phyloP scores from a whole-genome alignment of 805 yeast genomes.

The Cyberlindnera mycetangii region DNA sequence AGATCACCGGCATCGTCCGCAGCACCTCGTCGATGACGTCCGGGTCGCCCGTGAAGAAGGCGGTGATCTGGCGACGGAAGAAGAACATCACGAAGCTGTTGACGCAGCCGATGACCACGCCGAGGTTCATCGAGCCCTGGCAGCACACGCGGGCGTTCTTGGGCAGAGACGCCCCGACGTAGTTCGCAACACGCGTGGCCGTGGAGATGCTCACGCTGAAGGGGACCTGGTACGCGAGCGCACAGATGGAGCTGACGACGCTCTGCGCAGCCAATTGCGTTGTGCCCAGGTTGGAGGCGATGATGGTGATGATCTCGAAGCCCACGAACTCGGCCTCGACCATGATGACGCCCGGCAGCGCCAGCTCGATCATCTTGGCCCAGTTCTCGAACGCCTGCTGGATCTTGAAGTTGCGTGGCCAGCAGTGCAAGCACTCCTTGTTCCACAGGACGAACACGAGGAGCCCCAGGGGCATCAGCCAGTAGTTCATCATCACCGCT shows the following conservation, averaged over 20 bases:
- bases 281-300: slow-evolving; percentile 69
- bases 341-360: slow-evolving; percentile 71
- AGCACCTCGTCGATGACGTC: slow-evolving; percentile 55
- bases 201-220: slow-evolving; percentile 70
- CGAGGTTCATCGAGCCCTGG: slow-evolving; percentile 40
- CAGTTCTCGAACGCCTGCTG: slow-evolving; percentile 49
- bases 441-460: slow-evolving; percentile 33
- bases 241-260: slow-evolving; percentile 62
- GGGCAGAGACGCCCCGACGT: slow-evolving; percentile 56
- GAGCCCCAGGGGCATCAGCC: slow-evolving; percentile 49
- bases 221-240: slow-evolving; percentile 66
- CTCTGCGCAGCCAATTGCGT: slow-evolving; percentile 71
- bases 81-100: slow-evolving; percentile 50
- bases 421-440: slow-evolving; percentile 56
- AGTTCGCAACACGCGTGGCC: slow-evolving; percentile 70
- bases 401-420: slow-evolving; percentile 42
- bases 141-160: slow-evolving; percentile 45
- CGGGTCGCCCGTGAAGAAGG: slow-evolving; percentile 57
- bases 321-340: slow-evolving; percentile 74
- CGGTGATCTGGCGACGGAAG: slow-evolving; percentile 49
- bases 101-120: slow-evolving; percentile 42
- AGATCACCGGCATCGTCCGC: slow-evolving; percentile 57
- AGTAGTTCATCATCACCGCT: slow-evolving; percentile 68
- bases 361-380: slow-evolving; percentile 49
- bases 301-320: slow-evolving; percentile 67